Conservation (phyloP, 192 early-diverging fungal species). For the Phycomyces blakesleeanus region DNA sequence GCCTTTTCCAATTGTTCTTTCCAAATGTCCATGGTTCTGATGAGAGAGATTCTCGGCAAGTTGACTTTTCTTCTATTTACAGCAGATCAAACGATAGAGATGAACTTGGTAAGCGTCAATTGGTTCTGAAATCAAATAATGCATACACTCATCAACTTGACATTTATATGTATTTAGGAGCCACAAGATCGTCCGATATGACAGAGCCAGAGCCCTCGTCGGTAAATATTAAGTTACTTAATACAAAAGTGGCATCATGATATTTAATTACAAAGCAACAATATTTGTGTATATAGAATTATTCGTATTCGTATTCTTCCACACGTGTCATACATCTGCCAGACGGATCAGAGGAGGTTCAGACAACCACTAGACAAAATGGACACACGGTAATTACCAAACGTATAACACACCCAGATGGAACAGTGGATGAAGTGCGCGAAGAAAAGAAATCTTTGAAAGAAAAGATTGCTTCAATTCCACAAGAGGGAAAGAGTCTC, state of each 20-base stretch:
- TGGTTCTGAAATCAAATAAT: background rate
- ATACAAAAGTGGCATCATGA: too few species aligned
- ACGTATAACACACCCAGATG: constrained; percentile 4
- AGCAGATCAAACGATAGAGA: constrained; percentile 3
- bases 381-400: constrained; percentile 1
- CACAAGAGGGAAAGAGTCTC: too few species aligned
- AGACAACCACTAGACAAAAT: constrained; percentile 2
- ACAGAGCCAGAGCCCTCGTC: background rate
- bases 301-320: constrained; percentile 1
- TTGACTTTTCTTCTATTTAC: background rate
- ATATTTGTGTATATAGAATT: background rate
- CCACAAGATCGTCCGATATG: too few species aligned
- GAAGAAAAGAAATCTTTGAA: constrained; percentile 5
- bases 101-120: background rate
- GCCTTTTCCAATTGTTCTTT: too few species aligned
- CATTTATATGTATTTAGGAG: too few species aligned
- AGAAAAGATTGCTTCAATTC: too few species aligned
- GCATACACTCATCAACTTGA: background rate
- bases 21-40: too few species aligned
- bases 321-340: background rate
- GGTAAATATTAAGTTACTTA: background rate
- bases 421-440: constrained; percentile 3
- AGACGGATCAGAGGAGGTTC: background rate
- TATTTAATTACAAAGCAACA: too few species aligned
- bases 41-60: too few species aligned